phyloP scores from a whole-genome alignment of 192 early-diverging fungal genomes.

The Linnemannia hyalina region DNA sequence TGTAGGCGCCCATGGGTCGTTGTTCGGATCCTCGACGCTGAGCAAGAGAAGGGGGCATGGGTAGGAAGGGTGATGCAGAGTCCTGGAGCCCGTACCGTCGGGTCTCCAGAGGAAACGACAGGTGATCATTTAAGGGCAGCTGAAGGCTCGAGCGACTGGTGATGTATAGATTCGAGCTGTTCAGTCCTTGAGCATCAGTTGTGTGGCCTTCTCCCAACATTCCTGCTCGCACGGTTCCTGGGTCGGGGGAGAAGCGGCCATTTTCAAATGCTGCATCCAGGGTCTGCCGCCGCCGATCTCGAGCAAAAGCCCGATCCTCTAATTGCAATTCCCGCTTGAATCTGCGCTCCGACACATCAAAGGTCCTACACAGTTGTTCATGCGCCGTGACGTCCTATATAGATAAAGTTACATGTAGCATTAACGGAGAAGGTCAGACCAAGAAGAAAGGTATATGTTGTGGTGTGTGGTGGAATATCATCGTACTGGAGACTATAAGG shows the following conservation, averaged over 20 bases:
- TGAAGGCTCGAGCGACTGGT: slow-evolving; percentile 29
- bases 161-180: slow-evolving; percentile 8
- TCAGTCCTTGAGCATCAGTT: background rate
- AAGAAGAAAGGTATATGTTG: background rate
- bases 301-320: slow-evolving; percentile 23
- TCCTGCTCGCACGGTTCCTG: background rate
- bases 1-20: slow-evolving; percentile 18
- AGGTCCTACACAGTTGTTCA: slow-evolving; percentile 30
- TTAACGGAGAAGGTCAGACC: background rate
- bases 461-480: background rate
- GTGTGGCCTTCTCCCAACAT: background rate
- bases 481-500: too few species aligned
- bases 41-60: background rate
- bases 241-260: slow-evolving; percentile 2
- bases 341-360: slow-evolving; percentile 37
- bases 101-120: slow-evolving; percentile 19
- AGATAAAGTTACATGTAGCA: background rate
- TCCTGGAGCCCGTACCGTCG: slow-evolving; percentile 26
- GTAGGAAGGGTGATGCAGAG: slow-evolving; percentile 11
- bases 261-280: background rate
- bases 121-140: slow-evolving; percentile 19
- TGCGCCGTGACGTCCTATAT: slow-evolving; percentile 32
- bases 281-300: slow-evolving; percentile 11
- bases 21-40: background rate
- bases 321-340: slow-evolving; percentile 21